Percentiles rank a stretch among this genome's conserved stretches.
Conservation (phyloP, 2,329 filamentous ascomycete genomes). For the Fusarium nodosum region DNA sequence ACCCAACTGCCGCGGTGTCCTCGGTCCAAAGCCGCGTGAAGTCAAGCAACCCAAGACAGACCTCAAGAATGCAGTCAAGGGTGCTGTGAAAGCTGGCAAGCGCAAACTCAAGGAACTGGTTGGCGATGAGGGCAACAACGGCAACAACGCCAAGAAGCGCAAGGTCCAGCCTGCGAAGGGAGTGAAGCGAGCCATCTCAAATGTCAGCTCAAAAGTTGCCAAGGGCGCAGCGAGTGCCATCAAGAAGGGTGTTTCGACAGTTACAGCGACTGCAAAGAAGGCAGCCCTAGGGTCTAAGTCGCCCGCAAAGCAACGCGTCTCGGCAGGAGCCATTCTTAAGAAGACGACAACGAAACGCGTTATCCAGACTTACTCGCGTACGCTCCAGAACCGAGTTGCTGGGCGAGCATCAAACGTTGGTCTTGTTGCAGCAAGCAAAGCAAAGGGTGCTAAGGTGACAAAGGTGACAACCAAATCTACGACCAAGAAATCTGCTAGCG, state of each 20-base stretch:
- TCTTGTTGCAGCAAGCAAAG: conserved; percentile 32
- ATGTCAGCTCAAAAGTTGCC: conserved; percentile 54
- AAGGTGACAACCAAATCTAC: conserved; percentile 37
- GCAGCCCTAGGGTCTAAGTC: conserved; percentile 45
- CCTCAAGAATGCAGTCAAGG: conserved; percentile 57
- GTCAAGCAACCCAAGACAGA: conserved; percentile 64
- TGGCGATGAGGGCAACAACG: conserved; percentile 56
- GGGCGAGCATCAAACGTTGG: conserved; percentile 43
- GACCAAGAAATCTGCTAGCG: conserved; percentile 34
- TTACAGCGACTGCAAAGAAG: conserved; percentile 51
- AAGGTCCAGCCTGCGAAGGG: conserved; percentile 55
- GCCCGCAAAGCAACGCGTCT: conserved; percentile 46
- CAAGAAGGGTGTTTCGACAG: conserved; percentile 55
- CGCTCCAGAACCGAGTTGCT: conserved; percentile 45
- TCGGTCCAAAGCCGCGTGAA: conserved; percentile 72
- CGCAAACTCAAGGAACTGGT: conserved; percentile 69
- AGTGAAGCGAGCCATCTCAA: conserved; percentile 55
- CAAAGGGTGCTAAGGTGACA: conserved; percentile 25
- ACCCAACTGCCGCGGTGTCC: conserved; percentile 73
- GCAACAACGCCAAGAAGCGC: conserved; percentile 65
- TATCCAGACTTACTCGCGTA: conserved; percentile 50
- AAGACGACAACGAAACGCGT: conserved; percentile 50
- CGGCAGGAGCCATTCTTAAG: conserved; percentile 48
- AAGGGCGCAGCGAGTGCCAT: conserved; percentile 56
- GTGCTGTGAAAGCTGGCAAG: conserved; percentile 64